A percentile compares a stretch with the other conserved stretches of the same genome.
Conservation (phyloP, 805 yeast genomes). For the Peterozyma toletana region DNA sequence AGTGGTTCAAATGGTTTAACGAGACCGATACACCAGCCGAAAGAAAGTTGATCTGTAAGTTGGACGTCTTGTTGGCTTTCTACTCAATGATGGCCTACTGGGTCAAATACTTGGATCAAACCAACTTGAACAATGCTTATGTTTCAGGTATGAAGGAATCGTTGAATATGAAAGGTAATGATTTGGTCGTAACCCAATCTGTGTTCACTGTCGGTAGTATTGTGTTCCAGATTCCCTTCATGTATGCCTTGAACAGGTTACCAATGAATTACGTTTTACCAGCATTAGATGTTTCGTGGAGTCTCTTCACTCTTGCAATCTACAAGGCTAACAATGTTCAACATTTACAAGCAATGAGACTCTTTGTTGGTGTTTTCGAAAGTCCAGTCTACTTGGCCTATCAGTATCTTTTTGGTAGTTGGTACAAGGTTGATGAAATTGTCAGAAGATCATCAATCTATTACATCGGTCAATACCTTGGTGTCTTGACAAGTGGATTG, state of each 20-base stretch:
- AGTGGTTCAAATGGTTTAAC: constrained; percentile 52
- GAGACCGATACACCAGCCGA: constrained; percentile 13
- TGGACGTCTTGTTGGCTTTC: constrained; percentile 48
- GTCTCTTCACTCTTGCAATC: constrained; percentile 52
- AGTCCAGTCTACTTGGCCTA: constrained; percentile 60
- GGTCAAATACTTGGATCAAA: constrained; percentile 59
- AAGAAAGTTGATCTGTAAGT: constrained; percentile 33
- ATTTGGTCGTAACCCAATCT: constrained; percentile 42
- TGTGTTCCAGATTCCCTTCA: constrained; percentile 56
- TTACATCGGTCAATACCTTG: constrained; percentile 58
- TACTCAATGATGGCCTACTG: constrained; percentile 58
- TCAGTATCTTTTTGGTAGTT: constrained; percentile 51
- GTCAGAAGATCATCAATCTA: constrained; percentile 56
- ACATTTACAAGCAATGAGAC: constrained; percentile 54
- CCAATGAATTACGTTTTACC: constrained; percentile 51
- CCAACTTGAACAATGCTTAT: constrained; percentile 59
- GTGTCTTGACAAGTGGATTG: constrained; percentile 50
- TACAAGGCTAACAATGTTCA: constrained; percentile 41
- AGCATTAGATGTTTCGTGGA: constrained; percentile 57
- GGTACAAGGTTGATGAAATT: constrained; percentile 50
- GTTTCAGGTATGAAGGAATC: constrained; percentile 56
- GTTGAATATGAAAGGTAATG: constrained; percentile 53
- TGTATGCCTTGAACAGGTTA: constrained; percentile 46
- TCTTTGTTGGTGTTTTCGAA: constrained; percentile 64
- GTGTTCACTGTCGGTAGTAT: constrained; percentile 53